Percentiles rank a stretch among this genome's conserved stretches.
Evolutionary conservation across 1,139 yeast genomes (phyloP).

Genomic region (Sugiyamaella grinbergsii): DNA sequence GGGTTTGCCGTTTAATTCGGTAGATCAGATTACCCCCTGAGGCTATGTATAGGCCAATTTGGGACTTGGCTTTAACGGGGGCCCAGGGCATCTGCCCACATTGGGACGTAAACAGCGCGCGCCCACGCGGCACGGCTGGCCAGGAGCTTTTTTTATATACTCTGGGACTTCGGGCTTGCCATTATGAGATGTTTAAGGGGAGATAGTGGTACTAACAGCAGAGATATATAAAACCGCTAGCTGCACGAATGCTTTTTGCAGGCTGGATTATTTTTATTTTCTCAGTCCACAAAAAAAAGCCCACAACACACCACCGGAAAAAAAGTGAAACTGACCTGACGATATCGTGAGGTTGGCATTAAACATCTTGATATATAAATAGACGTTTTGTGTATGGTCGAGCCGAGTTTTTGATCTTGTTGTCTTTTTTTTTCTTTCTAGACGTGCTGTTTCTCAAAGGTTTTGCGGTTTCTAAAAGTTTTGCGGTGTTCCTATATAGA

Average conservation of each 20-base stretch:
- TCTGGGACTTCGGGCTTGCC: not conserved
- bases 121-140: not conserved
- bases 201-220: too few relatives aligned
- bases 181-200: not conserved
- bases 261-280: not conserved
- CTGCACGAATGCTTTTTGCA: not conserved
- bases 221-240: not conserved
- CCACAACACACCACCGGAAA: too few relatives aligned
- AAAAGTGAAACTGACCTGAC: too few relatives aligned
- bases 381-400: not conserved
- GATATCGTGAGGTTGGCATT: too few relatives aligned
- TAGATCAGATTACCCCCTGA: not conserved
- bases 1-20: not conserved
- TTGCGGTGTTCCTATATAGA: too few relatives aligned
- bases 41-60: conserved; percentile 1
- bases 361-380: not conserved
- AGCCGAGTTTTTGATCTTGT: too few relatives aligned
- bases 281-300: not conserved
- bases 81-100: not conserved
- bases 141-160: not conserved
- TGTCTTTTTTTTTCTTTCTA: too few relatives aligned
- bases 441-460: too few relatives aligned
- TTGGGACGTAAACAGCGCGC: not conserved
- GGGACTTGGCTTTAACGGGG: not conserved
- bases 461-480: too few relatives aligned